Percentiles rank a stretch among this genome's conserved stretches.
These are phyloP conservation scores for Melocanna baccifera DNA, from an alignment of 176 grass and related monocot species.

Conservation along the genomic window DNA sequence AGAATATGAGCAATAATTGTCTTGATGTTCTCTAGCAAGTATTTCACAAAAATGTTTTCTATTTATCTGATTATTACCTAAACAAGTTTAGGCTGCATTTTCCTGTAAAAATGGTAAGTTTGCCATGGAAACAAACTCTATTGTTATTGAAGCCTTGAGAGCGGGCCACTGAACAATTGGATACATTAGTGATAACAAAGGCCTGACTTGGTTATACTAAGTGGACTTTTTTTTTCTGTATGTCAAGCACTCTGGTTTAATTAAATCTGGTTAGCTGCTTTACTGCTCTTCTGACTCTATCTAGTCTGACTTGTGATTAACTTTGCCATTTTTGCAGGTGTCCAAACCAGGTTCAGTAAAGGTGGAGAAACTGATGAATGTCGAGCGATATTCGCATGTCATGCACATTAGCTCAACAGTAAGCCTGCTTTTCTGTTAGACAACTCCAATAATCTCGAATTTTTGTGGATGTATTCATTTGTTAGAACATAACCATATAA, in stretches of 20 bases:
- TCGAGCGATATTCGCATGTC: slow-evolving; percentile 90
- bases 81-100: background rate
- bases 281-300: background rate
- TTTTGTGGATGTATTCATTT: background rate
- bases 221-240: background rate
- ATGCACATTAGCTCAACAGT: slow-evolving; percentile 98
- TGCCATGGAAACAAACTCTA: background rate
- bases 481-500: background rate
- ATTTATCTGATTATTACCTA: background rate
- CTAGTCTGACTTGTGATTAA: background rate
- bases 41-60: background rate
- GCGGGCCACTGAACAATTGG: background rate
- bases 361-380: slow-evolving; percentile 90
- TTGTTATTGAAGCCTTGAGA: background rate
- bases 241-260: background rate
- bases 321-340: slow-evolving; percentile 42
- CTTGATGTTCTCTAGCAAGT: background rate
- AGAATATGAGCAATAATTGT: background rate
- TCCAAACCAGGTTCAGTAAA: slow-evolving; percentile 83
- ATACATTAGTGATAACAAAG: background rate
- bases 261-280: background rate
- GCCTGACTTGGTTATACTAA: background rate
- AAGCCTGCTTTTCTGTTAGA: slow-evolving; percentile 13
- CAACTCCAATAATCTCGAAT: background rate
- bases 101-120: background rate